These are phyloP conservation scores for Schizopora paradoxa DNA, from an alignment of 1,284 basidiomycete genomes.

Conservation along the genomic window DNA sequence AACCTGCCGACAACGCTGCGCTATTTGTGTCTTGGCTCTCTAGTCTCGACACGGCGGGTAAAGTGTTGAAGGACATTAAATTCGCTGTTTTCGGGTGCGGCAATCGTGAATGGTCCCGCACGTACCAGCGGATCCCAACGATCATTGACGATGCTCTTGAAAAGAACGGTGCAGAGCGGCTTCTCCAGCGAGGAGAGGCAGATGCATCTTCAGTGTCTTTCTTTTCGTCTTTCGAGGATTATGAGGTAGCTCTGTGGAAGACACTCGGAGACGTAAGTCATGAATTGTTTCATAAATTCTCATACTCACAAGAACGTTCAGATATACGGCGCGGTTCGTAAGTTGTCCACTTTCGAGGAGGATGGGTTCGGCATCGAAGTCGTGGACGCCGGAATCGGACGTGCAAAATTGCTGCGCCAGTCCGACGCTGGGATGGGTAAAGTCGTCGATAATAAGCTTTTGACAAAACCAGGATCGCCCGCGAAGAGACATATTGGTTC, in stretches of 20 bases:
- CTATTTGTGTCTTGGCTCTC: slow-evolving; percentile 42
- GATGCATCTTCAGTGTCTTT: slow-evolving; percentile 42
- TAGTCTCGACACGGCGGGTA: slow-evolving; percentile 20
- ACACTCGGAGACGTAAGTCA: slow-evolving; percentile 29
- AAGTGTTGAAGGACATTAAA: slow-evolving; percentile 33
- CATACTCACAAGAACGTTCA: no score
- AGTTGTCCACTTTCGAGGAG: slow-evolving; percentile 10
- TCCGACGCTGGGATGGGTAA: slow-evolving; percentile 35
- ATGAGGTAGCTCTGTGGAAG: slow-evolving; percentile 38
- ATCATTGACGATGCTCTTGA: slow-evolving; percentile 37
- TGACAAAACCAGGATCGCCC: slow-evolving; percentile 36
- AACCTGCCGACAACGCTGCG: slow-evolving; percentile 46
- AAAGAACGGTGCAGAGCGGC: slow-evolving; percentile 36
- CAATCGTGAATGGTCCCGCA: slow-evolving; percentile 48
- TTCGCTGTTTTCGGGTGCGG: slow-evolving; percentile 52
- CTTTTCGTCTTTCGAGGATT: slow-evolving; percentile 43
- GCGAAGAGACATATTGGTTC: slow-evolving; percentile 41
- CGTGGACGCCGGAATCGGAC: slow-evolving; percentile 30
- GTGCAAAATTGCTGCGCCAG: slow-evolving; percentile 36
- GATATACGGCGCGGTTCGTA: no score
- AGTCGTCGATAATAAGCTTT: slow-evolving; percentile 35
- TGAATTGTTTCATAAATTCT: slow-evolving; percentile 13
- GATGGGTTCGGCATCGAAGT: slow-evolving; percentile 31
- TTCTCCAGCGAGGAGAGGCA: slow-evolving; percentile 37
- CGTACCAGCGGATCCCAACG: slow-evolving; percentile 47